These are phyloP conservation scores for Allantophomopsis lycopodina DNA, from an alignment of 2,329 filamentous ascomycete genomes.

Conservation along the genomic window DNA sequence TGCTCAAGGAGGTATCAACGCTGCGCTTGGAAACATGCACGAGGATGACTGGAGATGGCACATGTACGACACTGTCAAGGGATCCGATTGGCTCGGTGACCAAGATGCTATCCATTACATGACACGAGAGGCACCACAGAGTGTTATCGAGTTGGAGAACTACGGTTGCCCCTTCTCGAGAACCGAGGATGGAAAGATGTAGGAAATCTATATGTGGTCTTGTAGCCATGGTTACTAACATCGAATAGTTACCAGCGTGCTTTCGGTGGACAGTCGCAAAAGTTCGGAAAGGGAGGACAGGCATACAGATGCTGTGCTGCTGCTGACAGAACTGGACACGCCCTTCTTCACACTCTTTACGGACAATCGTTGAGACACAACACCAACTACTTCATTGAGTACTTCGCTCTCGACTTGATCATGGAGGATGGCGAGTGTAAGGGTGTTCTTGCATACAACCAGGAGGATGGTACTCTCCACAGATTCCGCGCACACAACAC, in stretches of 20 bases:
- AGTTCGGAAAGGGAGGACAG: constrained; percentile 93
- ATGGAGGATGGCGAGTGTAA: constrained; percentile 97
- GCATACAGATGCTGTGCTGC: constrained; percentile 95
- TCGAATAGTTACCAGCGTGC: constrained; percentile 75
- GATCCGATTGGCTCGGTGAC: constrained; percentile 93
- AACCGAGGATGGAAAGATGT: constrained; percentile 94
- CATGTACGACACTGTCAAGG: constrained; percentile 99
- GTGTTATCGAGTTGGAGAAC: constrained; percentile 90
- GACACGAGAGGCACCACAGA: constrained; percentile 85
- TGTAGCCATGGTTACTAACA: constrained; percentile 6
- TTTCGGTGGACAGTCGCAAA: constrained; percentile 92
- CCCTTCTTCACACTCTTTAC: constrained; percentile 95
- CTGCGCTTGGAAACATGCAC: constrained; percentile 89
- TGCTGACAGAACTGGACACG: constrained; percentile 92
- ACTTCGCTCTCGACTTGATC: constrained; percentile 90
- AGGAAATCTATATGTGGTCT: constrained; percentile 20
- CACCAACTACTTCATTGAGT: constrained; percentile 99
- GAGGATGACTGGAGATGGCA: constrained; percentile 98
- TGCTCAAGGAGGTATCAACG: constrained; percentile 75
- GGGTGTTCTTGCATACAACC: constrained; percentile 94
- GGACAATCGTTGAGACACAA: constrained; percentile 94
- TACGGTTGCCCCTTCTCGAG: constrained; percentile 95
- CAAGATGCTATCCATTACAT: constrained; percentile 98
- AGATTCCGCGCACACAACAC: constrained; percentile 95
- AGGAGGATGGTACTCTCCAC: constrained; percentile 96